Evolutionary conservation across 805 yeast species (phyloP), one percentile per base, ranked within the genome.

Genomic region (Wickerhamomyces canadensis): DNA sequence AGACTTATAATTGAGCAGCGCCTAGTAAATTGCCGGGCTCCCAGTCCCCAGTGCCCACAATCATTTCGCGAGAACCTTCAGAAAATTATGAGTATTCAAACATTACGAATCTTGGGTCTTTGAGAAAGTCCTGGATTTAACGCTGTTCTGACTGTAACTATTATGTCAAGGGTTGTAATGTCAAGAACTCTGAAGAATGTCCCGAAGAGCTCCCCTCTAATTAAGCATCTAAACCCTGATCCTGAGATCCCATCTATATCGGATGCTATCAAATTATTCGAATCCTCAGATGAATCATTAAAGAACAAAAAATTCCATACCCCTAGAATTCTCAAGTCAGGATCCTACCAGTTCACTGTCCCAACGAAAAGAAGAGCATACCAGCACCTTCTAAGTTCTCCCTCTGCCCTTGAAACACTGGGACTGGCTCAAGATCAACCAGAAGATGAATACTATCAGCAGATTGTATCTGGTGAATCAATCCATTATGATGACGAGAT

Each of bases 261-360:
- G 0, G 51, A 49, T 14, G 68, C 67, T 0, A 41, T 55, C 6
- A 39, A 51, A 25, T 27, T 60, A 4, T 37, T 46, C n/a, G 55
- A 58, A 22, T 43, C 52, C 3, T 44, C 40, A 24, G 43, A 51
- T 15, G 48, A 52, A 10, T 36, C 39, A 1, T 42, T 41, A 18
- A 41, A 44, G 19, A 13, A 16, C 39, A 56, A 31, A 54, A 63
- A 37, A 45, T 61, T 77, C 34, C 70, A 78, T 36, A 60, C 60
- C 8, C 78, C 84, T 7, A 64, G 89, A 31, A 56, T 57, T 5
- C 64, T 78, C 11, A 52, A 65, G 25, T 67, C 68, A 2, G 94
- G 95, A 4, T 78, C 79, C 19, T 91, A 70, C 55, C 76, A 93
- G 2, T 91, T 76, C 70, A 70, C 83, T 1, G 48, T 70, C 2